Evolutionary conservation across 768 basidiomycete genomes (phyloP), one percentile per base, ranked within the genome.

Genomic region (Lepiota brunneoincarnata): DNA sequence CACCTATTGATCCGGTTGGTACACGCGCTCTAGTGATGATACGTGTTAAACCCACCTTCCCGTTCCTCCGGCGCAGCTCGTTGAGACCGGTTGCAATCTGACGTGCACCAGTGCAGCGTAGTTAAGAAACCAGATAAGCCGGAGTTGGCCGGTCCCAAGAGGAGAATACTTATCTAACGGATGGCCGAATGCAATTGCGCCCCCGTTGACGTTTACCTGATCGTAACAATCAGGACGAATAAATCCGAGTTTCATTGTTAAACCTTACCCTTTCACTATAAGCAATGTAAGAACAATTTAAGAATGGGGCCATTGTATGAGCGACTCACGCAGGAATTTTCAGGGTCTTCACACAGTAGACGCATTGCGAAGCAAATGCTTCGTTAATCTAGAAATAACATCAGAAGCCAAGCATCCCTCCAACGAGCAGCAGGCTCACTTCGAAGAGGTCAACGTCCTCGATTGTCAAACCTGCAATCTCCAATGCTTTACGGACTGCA

Each of bases 141-240:
- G 3, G 49, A 23, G n/a, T n/a, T 17, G 34, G 54, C 21, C 55
- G 12, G 34, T 72, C 53, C 4, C 42, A 38, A 51, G 47, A 24
- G 41, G 24, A 40, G 37, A 12, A 45, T 48, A 80, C 87, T 79
- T 64, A 89, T 87, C 90, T 81, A 91, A 65, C 23, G 89, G 89
- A 68, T 91, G 89, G 0, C 90, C 89, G 38, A 93, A 75, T 18
- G 91, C 92, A 63, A 95, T 95, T 0, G 92, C 92, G 2, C 93
- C 93, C 14, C 93, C 93, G 56, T 93, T 93, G 23, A 91, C 89
- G 62, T 94, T 94, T 17, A 92, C 84, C 75, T 89, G 47, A 37
- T 43, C 26, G 24, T 26, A 38, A 42, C n/a, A 28, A 24, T 34
- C 40, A 20, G 41, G 28, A 37, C 58, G n/a, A 49, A 24, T 26